phyloP scores from a whole-genome alignment of 352 stramenopile species.

The Phytophthora uliginosa region DNA sequence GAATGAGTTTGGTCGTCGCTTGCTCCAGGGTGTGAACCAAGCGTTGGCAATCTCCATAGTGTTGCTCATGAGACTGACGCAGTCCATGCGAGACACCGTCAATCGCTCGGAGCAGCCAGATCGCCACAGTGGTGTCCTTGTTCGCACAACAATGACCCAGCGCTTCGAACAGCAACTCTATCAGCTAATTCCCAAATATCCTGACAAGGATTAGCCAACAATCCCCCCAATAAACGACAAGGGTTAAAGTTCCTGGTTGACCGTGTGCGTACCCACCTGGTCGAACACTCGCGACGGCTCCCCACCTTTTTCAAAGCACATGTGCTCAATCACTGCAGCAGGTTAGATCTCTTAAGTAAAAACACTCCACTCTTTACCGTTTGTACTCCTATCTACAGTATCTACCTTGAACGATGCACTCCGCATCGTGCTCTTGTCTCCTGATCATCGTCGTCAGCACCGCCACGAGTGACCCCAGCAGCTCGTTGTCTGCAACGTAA shows the following conservation, averaged over 20 bases:
- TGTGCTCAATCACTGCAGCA: constrained; percentile 34
- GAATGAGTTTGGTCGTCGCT: not conserved
- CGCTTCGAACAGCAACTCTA: constrained; percentile 25
- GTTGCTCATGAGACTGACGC: constrained; percentile 29
- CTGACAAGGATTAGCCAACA: no score
- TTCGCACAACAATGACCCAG: constrained; percentile 25
- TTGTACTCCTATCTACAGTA: constrained; percentile 23
- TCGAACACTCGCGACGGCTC: constrained; percentile 34
- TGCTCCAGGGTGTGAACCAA: not conserved
- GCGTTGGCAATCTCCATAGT: not conserved
- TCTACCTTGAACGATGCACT: constrained; percentile 38
- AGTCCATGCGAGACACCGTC: constrained; percentile 24
- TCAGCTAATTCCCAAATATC: constrained; percentile 16
- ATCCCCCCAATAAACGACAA: no score
- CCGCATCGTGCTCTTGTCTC: constrained; percentile 16
- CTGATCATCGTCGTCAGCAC: constrained; percentile 29
- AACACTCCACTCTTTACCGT: not conserved
- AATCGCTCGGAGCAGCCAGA: constrained; percentile 35
- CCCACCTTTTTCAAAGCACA: constrained; percentile 35
- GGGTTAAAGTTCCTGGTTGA: no score
- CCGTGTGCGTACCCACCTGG: not conserved
- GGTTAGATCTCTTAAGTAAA: constrained; percentile 1
- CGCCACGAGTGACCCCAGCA: constrained; percentile 18
- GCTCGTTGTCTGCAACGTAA: constrained; percentile 16
- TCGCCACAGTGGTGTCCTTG: constrained; percentile 13